Evolutionary conservation across 768 basidiomycete species (phyloP).

Genomic region (Mycena maculata): DNA sequence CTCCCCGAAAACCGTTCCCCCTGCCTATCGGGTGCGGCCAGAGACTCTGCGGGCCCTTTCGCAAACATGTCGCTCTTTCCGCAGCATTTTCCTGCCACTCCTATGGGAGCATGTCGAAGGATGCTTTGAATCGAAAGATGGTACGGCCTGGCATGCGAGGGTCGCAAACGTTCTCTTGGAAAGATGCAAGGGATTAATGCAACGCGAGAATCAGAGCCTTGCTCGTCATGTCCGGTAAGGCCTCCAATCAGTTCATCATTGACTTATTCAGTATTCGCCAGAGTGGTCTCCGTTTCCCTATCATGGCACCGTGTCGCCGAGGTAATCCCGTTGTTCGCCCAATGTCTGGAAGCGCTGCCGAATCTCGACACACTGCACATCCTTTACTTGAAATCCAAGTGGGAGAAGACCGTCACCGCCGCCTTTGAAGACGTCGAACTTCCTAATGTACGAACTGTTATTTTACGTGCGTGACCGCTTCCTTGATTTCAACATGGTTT

Average conservation of each 20-base stretch:
- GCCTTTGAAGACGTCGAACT: slow-evolving; percentile 1
- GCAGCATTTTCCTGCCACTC: slow-evolving; percentile 43
- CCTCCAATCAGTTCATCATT: background rate
- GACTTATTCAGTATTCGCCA: background rate
- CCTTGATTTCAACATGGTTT: background rate
- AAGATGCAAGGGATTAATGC: slow-evolving; percentile 40
- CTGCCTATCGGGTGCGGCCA: slow-evolving; percentile 40
- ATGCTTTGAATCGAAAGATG: slow-evolving; percentile 36
- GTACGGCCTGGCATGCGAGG: slow-evolving; percentile 39
- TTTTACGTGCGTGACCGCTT: slow-evolving; percentile 8
- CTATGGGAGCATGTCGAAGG: slow-evolving; percentile 48
- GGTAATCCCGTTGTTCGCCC: slow-evolving; percentile 6
- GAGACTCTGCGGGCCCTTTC: slow-evolving; percentile 48
- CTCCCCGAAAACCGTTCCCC: slow-evolving; percentile 24
- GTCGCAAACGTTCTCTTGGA: slow-evolving; percentile 40
- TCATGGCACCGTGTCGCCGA: slow-evolving; percentile 2
- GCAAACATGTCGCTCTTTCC: slow-evolving; percentile 46
- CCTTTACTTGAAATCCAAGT: background rate
- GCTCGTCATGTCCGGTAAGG: slow-evolving; percentile 42
- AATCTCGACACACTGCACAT: slow-evolving; percentile 24
- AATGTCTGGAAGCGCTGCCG: slow-evolving; percentile 16
- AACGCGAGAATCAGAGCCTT: slow-evolving; percentile 33
- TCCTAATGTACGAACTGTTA: background rate
- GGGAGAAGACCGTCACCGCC: background rate
- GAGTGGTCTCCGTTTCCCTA: slow-evolving; percentile 14